A percentile compares a stretch with the other conserved stretches of the same genome.
These are phyloP conservation scores for Aspergillus bridgeri DNA, from an alignment of 495 filamentous ascomycete species.

Conservation along the genomic window DNA sequence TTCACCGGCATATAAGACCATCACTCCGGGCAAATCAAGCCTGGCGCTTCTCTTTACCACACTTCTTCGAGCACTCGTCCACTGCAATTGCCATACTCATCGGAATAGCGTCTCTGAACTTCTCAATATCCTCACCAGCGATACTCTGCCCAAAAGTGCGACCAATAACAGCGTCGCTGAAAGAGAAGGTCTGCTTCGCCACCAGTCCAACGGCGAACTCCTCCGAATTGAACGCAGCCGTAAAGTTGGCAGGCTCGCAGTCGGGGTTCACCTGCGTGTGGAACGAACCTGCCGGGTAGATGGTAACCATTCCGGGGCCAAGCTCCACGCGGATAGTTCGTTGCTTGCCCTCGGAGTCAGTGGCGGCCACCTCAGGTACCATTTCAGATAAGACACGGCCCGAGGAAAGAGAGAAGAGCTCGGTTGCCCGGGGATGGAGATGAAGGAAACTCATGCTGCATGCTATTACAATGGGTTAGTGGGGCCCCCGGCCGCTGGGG, in stretches of 20 bases:
- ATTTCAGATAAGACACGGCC: conserved; percentile 41
- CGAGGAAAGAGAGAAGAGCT: conserved; percentile 38
- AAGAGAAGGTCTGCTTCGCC: conserved; percentile 15
- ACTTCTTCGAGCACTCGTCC: conserved; percentile 28
- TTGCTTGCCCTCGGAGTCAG: conserved; percentile 22
- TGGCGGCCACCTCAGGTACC: conserved; percentile 35
- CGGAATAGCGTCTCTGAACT: conserved; percentile 20
- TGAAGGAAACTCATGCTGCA: conserved; percentile 50
- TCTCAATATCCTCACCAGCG: conserved; percentile 27
- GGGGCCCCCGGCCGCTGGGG: not conserved
- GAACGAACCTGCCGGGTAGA: conserved; percentile 45
- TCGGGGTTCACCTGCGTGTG: conserved; percentile 51
- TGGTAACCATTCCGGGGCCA: conserved; percentile 41
- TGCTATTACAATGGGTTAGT: conserved; percentile 20
- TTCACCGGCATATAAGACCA: not conserved
- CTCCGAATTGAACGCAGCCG: conserved; percentile 24
- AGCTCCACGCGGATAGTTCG: conserved; percentile 28
- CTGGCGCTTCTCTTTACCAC: conserved; percentile 17
- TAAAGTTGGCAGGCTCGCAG: conserved; percentile 28
- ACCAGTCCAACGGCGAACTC: conserved; percentile 24
- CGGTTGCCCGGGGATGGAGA: conserved; percentile 38
- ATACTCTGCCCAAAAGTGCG: conserved; percentile 22
- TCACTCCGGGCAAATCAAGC: conserved; percentile 11
- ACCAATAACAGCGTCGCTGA: conserved; percentile 22
- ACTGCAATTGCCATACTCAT: conserved; percentile 16